phyloP scores from a whole-genome alignment of 768 basidiomycete genomes.

The Holtermannia corniformis region DNA sequence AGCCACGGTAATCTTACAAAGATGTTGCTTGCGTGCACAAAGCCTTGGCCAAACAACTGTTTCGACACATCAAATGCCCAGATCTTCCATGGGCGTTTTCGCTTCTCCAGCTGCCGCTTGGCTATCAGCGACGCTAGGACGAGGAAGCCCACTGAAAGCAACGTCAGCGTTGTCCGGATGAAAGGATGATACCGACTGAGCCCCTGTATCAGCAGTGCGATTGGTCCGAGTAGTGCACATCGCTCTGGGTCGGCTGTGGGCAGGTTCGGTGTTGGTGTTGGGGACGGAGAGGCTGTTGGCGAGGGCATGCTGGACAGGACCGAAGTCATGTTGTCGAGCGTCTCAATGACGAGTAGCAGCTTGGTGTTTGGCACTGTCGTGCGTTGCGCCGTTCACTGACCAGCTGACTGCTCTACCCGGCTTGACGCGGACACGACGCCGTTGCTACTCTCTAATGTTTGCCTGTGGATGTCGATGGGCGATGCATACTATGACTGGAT shows the following conservation, averaged over 20 bases:
- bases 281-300: too few species aligned
- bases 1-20: conserved; percentile 22
- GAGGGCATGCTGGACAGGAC: too few species aligned
- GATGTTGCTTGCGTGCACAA: conserved; percentile 33
- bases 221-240: conserved; percentile 36
- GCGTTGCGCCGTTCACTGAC: too few species aligned
- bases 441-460: too few species aligned
- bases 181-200: conserved; percentile 20
- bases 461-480: too few species aligned
- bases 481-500: too few species aligned
- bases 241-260: conserved; percentile 21
- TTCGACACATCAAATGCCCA: conserved; percentile 94
- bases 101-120: conserved; percentile 77
- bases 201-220: conserved; percentile 34
- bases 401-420: too few species aligned
- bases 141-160: conserved; percentile 77
- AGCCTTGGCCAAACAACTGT: conserved; percentile 59
- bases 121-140: conserved; percentile 78
- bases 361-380: too few species aligned
- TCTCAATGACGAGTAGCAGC: too few species aligned
- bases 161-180: neutral
- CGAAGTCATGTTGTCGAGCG: too few species aligned
- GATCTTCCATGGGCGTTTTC: conserved; percentile 82
- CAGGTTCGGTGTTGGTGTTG: too few species aligned
- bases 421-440: too few species aligned